These are phyloP conservation scores for Mangifera indica DNA, from an alignment of 345 rosid species.

Conservation along the genomic window DNA sequence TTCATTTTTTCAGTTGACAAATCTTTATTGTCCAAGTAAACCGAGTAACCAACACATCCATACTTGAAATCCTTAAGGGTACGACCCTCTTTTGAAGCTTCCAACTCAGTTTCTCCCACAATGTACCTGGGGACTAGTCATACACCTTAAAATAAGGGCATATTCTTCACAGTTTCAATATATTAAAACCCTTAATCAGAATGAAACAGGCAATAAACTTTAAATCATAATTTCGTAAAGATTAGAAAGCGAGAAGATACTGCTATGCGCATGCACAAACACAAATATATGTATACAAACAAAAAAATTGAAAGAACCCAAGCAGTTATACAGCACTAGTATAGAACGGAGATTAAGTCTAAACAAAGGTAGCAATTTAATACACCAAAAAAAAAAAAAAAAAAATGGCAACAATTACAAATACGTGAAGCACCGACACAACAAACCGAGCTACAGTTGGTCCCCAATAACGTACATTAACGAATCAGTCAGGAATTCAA, in stretches of 20 bases:
- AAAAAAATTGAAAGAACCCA: not conserved
- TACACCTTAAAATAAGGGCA: constrained; percentile 16
- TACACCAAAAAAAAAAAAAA: no score
- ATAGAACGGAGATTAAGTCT: not conserved
- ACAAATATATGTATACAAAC: not conserved
- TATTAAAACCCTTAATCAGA: not conserved
- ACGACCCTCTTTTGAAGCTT: constrained; percentile 44
- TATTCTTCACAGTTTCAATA: not conserved
- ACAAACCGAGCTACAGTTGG: no score
- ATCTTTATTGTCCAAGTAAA: constrained; percentile 33
- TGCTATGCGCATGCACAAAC: not conserved
- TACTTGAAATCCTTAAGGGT: constrained; percentile 37
- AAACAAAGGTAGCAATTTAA: not conserved
- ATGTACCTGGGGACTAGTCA: constrained; percentile 38
- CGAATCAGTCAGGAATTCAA: no score
- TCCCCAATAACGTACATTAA: not conserved
- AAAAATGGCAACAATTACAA: not conserved
- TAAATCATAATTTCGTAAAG: constrained; percentile 1
- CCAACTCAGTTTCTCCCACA: constrained; percentile 36
- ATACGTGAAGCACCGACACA: not conserved
- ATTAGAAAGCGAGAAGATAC: not conserved
- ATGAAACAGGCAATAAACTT: not conserved
- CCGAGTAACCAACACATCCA: constrained; percentile 49
- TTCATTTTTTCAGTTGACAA: constrained; percentile 22
- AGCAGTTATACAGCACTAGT: not conserved